Evolutionary conservation across 2,329 filamentous ascomycete genomes (phyloP), one percentile per base, ranked within the genome.

Genomic region (Mycosphaerelloides madeirae): DNA sequence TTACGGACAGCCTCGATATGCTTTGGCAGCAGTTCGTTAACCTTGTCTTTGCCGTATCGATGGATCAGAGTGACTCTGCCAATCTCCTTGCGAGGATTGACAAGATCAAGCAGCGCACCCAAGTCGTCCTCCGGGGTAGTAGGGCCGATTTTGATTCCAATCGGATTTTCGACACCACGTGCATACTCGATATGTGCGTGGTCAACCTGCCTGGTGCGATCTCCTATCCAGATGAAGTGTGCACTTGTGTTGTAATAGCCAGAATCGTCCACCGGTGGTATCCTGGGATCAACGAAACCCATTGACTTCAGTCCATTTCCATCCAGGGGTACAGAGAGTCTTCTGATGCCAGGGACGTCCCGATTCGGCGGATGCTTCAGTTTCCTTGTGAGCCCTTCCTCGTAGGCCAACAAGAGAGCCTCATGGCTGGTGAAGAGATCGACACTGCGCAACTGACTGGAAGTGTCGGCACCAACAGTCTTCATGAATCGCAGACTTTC

Each of bases 161-260:
- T 87, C 1, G 93, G 93, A 70, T 98, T 98, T 59, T 87, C 84
- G 55, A 98, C 85, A 46, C 93, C 93, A 35, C 93, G 85, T 78
- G 97, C 95, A 75, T 94, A 98, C 69, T 98, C 93, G 50, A 98
- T 85, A 67, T 98, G 93, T 0, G 85, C 91, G 57, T 91, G 87
- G 63, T 93, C 85, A 35, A 96, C 80, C 68, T 97, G 91, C 36
- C 93, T 81, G 2, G 93, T 98, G 54, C 93, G 86, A 68, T 98
- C 93, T 43, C 93, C 93, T 58, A 98, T 94, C 93, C 93, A 98
- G 65, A 98, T 78, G 73, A 98, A 97, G 65, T 98, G 93, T 0
- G 88, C 87, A 3, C 88, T 95, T 0, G 91, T 97, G 68, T 95
- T 85, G 72, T 94, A 97, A 77, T 87, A 94, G 60, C 83, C 81